A percentile compares a stretch with the other conserved stretches of the same genome.
Evolutionary conservation across 73 alveolate species (phyloP).

Genomic region (Paramecium sonneborni): DNA sequence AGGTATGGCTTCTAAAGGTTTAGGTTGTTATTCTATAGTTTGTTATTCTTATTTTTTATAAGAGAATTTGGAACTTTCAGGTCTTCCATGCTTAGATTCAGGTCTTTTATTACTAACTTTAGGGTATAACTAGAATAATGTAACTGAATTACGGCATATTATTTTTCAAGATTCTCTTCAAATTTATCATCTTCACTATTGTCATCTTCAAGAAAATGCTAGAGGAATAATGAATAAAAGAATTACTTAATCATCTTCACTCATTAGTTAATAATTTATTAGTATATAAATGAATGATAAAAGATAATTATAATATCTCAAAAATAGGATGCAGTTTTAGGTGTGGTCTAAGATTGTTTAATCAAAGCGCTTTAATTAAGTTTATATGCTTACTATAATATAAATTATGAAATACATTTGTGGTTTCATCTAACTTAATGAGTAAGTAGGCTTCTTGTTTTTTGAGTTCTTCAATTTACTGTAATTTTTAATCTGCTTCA

Average conservation of each 20-base stretch:
- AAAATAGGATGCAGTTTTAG: background rate
- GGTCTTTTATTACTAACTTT: constrained; percentile 23
- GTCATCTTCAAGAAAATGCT: constrained; percentile 43
- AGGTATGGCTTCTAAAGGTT: constrained; percentile 13
- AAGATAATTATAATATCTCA: background rate
- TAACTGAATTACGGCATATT: constrained; percentile 12
- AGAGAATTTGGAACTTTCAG: constrained; percentile 37
- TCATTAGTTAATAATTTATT: background rate
- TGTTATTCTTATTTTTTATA: constrained; percentile 6
- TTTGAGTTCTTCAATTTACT: constrained; percentile 26
- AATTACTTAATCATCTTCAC: constrained; percentile 16
- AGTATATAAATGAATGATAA: background rate
- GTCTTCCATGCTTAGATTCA: constrained; percentile 56
- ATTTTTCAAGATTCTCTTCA: constrained; percentile 41
- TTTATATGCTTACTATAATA: background rate
- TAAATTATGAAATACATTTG: background rate
- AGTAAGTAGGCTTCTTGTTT: constrained; percentile 22
- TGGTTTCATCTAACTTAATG: constrained; percentile 24
- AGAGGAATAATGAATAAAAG: background rate
- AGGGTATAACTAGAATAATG: background rate
- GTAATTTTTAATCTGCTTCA: background rate
- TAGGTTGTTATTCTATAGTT: background rate
- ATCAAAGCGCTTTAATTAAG: background rate
- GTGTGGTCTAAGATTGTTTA: background rate
- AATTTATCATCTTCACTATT: constrained; percentile 23